Conservation (phyloP, 1,284 basidiomycete species). For the Amylostereum chailletii region DNA sequence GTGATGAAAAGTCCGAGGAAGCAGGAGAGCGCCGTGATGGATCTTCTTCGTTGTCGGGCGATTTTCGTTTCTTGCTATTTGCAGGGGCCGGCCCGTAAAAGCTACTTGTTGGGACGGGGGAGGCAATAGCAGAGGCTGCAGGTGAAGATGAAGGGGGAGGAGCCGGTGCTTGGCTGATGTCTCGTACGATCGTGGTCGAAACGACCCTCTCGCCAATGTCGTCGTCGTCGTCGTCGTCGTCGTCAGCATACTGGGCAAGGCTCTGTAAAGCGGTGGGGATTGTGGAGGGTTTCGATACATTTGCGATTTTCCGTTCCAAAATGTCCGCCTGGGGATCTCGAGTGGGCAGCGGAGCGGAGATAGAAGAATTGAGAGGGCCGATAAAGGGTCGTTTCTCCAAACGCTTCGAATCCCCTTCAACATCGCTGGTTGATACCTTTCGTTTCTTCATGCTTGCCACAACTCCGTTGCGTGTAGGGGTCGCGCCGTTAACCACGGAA, state of each 20-base stretch:
- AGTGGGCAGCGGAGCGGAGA: slow-evolving; percentile 12
- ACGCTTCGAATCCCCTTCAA: slow-evolving; percentile 37
- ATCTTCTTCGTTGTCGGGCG: slow-evolving; percentile 16
- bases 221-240: slow-evolving; percentile 45
- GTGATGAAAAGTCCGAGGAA: neutral
- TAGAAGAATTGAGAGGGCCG: slow-evolving; percentile 34
- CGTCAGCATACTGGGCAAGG: slow-evolving; percentile 43
- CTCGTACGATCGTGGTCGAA: neutral
- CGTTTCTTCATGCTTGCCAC: slow-evolving; percentile 58
- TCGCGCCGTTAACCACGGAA: slow-evolving; percentile 7
- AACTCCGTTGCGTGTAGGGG: slow-evolving; percentile 29
- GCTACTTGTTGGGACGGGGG: slow-evolving; percentile 29
- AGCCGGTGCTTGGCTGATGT: slow-evolving; percentile 14
- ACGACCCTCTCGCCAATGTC: slow-evolving; percentile 27
- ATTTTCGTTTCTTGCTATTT: slow-evolving; percentile 35
- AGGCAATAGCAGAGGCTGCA: slow-evolving; percentile 17
- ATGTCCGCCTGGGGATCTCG: slow-evolving; percentile 52
- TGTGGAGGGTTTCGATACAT: slow-evolving; percentile 15
- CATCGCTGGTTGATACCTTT: slow-evolving; percentile 32
- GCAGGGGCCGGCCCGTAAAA: slow-evolving; percentile 34
- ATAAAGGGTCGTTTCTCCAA: slow-evolving; percentile 45
- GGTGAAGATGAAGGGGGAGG: slow-evolving; percentile 14
- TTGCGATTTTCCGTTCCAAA: slow-evolving; percentile 58
- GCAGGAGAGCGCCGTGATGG: neutral
- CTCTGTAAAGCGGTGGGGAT: slow-evolving; percentile 32